Percentiles rank a stretch among this genome's conserved stretches.
phyloP scores from a whole-genome alignment of 306 rosid species.

The Parietaria judaica region DNA sequence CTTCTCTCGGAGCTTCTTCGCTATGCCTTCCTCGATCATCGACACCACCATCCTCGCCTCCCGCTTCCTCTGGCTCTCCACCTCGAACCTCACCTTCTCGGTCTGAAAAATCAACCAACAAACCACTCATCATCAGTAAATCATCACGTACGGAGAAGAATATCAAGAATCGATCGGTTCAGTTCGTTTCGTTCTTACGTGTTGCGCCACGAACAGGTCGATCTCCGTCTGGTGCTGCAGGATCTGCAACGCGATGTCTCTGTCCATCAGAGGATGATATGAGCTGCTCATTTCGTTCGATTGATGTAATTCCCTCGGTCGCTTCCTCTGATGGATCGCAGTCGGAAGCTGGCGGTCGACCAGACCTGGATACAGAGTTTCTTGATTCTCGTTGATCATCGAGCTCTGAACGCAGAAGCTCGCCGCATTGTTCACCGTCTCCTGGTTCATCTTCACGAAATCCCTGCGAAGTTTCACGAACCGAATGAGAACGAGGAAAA shows the following conservation, averaged over 20 bases:
- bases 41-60: slow-evolving; percentile 45
- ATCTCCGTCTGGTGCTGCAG: slow-evolving; percentile 34
- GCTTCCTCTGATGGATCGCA: slow-evolving; percentile 25
- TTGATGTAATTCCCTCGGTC: slow-evolving; percentile 21
- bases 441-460: slow-evolving; percentile 23
- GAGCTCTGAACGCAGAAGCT: no score
- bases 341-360: no score
- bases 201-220: slow-evolving; percentile 32
- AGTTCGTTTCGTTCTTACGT: slow-evolving; percentile 16
- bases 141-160: no score
- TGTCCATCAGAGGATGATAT: slow-evolving; percentile 15
- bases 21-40: slow-evolving; percentile 43
- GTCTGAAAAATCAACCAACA: slow-evolving; percentile 28
- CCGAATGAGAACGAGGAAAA: slow-evolving; percentile 4
- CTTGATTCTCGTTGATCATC: no score
- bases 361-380: no score
- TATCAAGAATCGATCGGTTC: no score
- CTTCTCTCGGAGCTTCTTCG: slow-evolving; percentile 53
- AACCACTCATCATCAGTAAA: neutral
- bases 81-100: slow-evolving; percentile 55
- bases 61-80: slow-evolving; percentile 43
- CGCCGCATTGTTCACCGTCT: slow-evolving; percentile 13
- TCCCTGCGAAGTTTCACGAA: slow-evolving; percentile 29
- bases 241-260: slow-evolving; percentile 23
- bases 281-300: neutral